These are phyloP conservation scores for Colletotrichum tropicicola DNA, from an alignment of 2,329 filamentous ascomycete species.

Conservation along the genomic window DNA sequence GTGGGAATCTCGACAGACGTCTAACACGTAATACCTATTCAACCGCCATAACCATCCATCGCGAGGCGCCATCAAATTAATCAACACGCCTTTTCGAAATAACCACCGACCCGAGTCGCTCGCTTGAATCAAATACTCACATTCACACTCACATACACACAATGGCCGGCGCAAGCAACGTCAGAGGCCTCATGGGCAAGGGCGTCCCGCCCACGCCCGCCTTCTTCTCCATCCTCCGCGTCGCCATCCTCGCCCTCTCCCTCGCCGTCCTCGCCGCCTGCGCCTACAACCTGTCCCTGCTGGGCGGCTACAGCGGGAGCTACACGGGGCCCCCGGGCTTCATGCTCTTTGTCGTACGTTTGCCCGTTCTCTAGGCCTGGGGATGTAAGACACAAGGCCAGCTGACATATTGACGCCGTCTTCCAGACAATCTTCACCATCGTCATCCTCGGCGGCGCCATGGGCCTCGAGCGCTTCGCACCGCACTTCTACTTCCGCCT, in stretches of 20 bases:
- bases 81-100: too few species aligned
- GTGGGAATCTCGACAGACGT: not conserved
- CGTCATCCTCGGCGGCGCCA: slow-evolving; percentile 48
- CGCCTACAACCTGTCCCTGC: slow-evolving; percentile 50
- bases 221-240: slow-evolving; percentile 48
- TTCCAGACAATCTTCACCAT: slow-evolving; percentile 50
- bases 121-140: not conserved
- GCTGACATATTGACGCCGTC: slow-evolving; percentile 23
- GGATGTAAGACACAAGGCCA: not conserved
- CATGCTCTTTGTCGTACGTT: slow-evolving; percentile 56
- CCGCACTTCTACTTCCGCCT: slow-evolving; percentile 49
- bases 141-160: not conserved
- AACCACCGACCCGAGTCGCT: too few species aligned
- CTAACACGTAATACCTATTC: not conserved
- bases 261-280: slow-evolving; percentile 48
- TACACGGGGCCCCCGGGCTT: slow-evolving; percentile 49
- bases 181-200: slow-evolving; percentile 43
- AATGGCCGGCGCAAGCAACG: slow-evolving; percentile 4
- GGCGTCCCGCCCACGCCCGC: slow-evolving; percentile 47
- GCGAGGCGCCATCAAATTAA: too few species aligned
- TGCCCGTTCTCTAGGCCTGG: slow-evolving; percentile 27
- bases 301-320: slow-evolving; percentile 36
- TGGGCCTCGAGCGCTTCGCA: slow-evolving; percentile 45
- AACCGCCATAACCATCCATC: too few species aligned
- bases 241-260: slow-evolving; percentile 48